Evolutionary conservation across 108 stramenopile species (phyloP), one percentile per base, ranked within the genome.

Genomic region (Cyclotella baltica): DNA sequence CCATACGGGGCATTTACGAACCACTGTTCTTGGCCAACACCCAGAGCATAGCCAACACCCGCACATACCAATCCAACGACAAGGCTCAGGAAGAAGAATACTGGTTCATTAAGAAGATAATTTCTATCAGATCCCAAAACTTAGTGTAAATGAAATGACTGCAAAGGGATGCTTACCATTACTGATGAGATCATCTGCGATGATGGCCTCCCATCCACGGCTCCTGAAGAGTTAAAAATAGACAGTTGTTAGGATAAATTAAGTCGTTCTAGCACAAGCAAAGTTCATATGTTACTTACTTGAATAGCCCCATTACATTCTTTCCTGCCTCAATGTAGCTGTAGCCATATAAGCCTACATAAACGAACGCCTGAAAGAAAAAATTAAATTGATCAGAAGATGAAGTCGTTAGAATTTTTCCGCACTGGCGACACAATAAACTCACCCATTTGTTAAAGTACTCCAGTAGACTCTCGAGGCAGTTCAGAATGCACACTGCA

Each of bases 201-300:
- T 95, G 72, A 97, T 87, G 10, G 93, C 91, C 63, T 93, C 93
- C 96, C 94, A 96, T 22, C 96, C 96, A 30, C 96, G 89, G 72
- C 89, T 85, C 68, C n/a, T n/a, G n/a, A n/a, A n/a, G n/a, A n/a
- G n/a, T n/a, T n/a, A n/a, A n/a, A n/a, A n/a, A n/a, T n/a, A n/a
- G n/a, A n/a, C n/a, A n/a, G n/a, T n/a, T n/a, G n/a, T n/a, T n/a
- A n/a, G n/a, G n/a, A n/a, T n/a, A n/a, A n/a, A n/a, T n/a, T n/a
- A n/a, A n/a, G n/a, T n/a, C n/a, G n/a, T n/a, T n/a, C n/a, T n/a
- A n/a, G n/a, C n/a, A n/a, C n/a, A n/a, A n/a, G n/a, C n/a, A n/a
- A n/a, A n/a, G n/a, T n/a, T n/a, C n/a, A n/a, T n/a, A n/a, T n/a
- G n/a, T n/a, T n/a, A n/a, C n/a, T n/a, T n/a, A n/a, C n/a, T 81